These are phyloP conservation scores for Lithospermum erythrorhizon DNA, from an alignment of 257 asterid species.

Conservation along the genomic window DNA sequence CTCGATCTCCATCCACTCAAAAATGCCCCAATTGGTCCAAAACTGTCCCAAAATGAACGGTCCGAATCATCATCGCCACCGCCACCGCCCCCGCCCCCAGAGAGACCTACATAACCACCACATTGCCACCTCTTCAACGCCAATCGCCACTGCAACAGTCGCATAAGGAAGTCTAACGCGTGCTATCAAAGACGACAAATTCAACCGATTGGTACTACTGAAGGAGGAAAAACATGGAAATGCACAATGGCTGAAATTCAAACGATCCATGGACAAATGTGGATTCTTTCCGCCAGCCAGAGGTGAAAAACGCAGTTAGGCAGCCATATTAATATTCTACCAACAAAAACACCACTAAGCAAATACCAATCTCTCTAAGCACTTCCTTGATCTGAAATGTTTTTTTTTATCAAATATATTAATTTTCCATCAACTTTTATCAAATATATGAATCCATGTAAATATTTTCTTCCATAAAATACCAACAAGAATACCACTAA, in stretches of 20 bases:
- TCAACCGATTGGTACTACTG: not conserved
- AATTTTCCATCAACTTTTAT: too few relatives aligned
- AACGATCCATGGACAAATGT: not conserved
- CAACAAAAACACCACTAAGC: not conserved
- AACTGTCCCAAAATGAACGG: conserved; percentile 32
- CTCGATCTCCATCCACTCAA: conserved; percentile 79
- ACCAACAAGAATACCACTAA: too few relatives aligned
- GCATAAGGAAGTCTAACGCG: conserved; percentile 18
- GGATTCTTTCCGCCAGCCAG: not conserved
- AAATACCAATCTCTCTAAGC: too few relatives aligned
- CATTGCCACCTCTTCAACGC: conserved; percentile 7
- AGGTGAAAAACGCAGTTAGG: not conserved
- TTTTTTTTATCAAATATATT: too few relatives aligned
- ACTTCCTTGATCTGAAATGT: not conserved
- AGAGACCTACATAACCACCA: conserved; percentile 24
- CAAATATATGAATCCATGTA: too few relatives aligned
- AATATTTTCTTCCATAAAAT: too few relatives aligned
- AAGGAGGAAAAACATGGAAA: not conserved
- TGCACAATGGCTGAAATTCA: not conserved
- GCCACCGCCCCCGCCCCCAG: conserved; percentile 10
- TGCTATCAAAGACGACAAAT: conserved; percentile 2
- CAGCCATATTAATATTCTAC: not conserved
- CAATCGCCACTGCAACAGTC: conserved; percentile 4
- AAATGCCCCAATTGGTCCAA: conserved; percentile 77
- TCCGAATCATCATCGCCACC: conserved; percentile 37